Evolutionary conservation across 1,139 yeast genomes (phyloP).

Genomic region (Geotrichum cucujoidarum): DNA sequence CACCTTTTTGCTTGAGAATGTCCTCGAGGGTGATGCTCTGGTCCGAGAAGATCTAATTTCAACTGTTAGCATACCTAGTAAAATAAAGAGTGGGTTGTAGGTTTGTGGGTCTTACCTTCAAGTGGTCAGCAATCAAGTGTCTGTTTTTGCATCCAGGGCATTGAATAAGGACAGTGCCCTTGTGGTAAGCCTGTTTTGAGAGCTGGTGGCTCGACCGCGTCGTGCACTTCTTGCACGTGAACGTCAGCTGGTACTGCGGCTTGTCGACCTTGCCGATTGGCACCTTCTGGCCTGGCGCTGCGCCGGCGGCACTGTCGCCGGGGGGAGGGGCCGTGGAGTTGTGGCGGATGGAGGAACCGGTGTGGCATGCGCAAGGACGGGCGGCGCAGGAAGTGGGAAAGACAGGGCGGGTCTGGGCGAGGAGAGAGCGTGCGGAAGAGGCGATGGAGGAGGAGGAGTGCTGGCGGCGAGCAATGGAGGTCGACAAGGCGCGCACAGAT

Average conservation of each 20-base stretch:
- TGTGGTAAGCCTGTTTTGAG: slow-evolving; percentile 84
- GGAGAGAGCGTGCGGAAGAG: too few species aligned
- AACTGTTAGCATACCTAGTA: slow-evolving; percentile 3
- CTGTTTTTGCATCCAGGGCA: slow-evolving; percentile 89
- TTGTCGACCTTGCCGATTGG: slow-evolving; percentile 36
- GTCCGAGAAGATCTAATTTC: slow-evolving; percentile 62
- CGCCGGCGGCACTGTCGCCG: too few species aligned
- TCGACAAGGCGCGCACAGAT: too few species aligned
- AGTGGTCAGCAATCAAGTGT: slow-evolving; percentile 89
- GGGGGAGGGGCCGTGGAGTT: too few species aligned
- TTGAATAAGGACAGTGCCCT: slow-evolving; percentile 82
- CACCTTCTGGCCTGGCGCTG: too few species aligned
- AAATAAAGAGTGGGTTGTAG: not conserved
- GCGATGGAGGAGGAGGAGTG: too few species aligned
- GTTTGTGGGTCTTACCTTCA: slow-evolving; percentile 42
- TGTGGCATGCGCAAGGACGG: too few species aligned
- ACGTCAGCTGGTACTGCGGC: slow-evolving; percentile 80
- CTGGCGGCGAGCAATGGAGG: too few species aligned
- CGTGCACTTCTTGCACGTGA: slow-evolving; percentile 86
- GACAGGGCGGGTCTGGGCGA: too few species aligned
- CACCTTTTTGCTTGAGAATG: slow-evolving; percentile 71
- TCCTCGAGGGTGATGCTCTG: slow-evolving; percentile 70
- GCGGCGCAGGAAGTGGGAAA: too few species aligned
- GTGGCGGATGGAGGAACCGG: too few species aligned
- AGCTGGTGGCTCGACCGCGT: slow-evolving; percentile 80